Conservation (phyloP, 75 land plant species). For the Cryptomeria japonica region DNA sequence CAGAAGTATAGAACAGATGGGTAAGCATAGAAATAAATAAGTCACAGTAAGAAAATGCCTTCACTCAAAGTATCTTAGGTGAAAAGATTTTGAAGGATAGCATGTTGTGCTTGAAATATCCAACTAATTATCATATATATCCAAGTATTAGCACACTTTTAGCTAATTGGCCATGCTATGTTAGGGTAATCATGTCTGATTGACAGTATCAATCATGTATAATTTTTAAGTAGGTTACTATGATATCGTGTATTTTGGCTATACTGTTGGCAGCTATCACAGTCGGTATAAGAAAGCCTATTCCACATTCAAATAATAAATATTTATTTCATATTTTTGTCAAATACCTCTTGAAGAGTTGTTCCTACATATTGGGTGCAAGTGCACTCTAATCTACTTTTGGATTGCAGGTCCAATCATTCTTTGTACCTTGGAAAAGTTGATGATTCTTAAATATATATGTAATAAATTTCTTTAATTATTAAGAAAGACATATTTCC, state of each 20-base stretch:
- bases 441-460: background rate
- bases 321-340: background rate
- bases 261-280: background rate
- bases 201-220: background rate
- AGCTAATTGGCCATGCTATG: background rate
- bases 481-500: background rate
- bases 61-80: background rate
- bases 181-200: background rate
- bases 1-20: background rate
- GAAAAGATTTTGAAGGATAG: background rate
- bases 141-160: background rate
- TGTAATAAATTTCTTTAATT: background rate
- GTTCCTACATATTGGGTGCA: background rate
- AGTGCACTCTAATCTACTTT: background rate
- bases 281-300: background rate
- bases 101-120: background rate
- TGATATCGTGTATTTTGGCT: background rate
- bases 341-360: background rate
- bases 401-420: background rate
- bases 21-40: background rate
- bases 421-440: background rate
- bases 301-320: background rate
- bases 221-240: background rate
- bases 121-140: background rate
- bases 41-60: background rate